phyloP scores from a whole-genome alignment of 2,329 filamentous ascomycete species.

The Rutstroemia sp. region DNA sequence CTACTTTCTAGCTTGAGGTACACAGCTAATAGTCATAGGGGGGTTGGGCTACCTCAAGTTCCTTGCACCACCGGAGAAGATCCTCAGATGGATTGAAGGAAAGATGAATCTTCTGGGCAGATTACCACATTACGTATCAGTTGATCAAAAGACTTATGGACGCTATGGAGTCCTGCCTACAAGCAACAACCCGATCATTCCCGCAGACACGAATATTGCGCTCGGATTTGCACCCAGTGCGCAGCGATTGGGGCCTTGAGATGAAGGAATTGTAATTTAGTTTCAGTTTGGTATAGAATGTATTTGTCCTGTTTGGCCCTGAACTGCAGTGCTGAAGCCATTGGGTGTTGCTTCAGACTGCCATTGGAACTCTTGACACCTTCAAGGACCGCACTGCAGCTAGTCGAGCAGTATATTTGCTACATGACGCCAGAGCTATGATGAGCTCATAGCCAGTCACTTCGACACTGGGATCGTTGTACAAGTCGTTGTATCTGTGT shows the following conservation, averaged over 20 bases:
- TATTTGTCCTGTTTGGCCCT: too few species aligned
- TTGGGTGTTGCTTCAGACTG: too few species aligned
- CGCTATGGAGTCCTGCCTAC: slow-evolving; percentile 82
- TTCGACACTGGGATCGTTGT: too few species aligned
- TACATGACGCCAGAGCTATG: too few species aligned
- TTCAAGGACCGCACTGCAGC: too few species aligned
- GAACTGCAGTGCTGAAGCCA: too few species aligned
- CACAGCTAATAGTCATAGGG: slow-evolving; percentile 41
- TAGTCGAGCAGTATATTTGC: too few species aligned
- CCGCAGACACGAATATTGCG: slow-evolving; percentile 33
- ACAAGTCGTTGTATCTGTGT: too few species aligned
- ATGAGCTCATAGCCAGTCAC: too few species aligned
- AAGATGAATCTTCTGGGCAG: slow-evolving; percentile 79
- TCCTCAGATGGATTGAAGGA: slow-evolving; percentile 78
- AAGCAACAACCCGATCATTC: slow-evolving; percentile 32
- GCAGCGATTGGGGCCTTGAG: slow-evolving; percentile 63
- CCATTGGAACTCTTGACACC: too few species aligned
- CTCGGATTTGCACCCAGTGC: slow-evolving; percentile 55
- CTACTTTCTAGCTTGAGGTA: not conserved
- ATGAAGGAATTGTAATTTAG: not conserved
- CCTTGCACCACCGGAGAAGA: slow-evolving; percentile 81
- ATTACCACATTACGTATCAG: slow-evolving; percentile 84
- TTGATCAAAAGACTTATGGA: slow-evolving; percentile 94
- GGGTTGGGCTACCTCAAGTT: slow-evolving; percentile 85
- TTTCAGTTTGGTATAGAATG: too few species aligned